Evolutionary conservation across 148 eudicot genomes (phyloP).

Genomic region (Nyssa sinensis): DNA sequence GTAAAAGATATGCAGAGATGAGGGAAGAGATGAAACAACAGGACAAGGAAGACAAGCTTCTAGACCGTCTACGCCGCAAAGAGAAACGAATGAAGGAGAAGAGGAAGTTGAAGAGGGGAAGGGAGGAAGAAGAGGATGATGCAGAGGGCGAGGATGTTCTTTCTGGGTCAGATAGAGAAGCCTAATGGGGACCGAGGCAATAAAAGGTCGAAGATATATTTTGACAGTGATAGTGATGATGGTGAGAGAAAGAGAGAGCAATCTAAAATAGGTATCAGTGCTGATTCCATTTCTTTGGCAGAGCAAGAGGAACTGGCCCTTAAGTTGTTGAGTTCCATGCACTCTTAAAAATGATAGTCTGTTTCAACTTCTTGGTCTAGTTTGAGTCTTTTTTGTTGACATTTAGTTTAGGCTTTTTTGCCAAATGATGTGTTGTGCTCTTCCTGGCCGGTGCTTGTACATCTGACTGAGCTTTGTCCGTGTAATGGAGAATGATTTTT

Average conservation of each 20-base stretch:
- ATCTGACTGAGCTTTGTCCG: no score
- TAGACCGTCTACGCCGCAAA: constrained; percentile 59
- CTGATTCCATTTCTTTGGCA: constrained; percentile 49
- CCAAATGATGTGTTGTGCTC: no score
- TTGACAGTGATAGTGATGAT: constrained; percentile 46
- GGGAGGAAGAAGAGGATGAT: constrained; percentile 45
- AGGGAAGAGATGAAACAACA: constrained; percentile 50
- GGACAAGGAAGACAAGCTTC: constrained; percentile 71
- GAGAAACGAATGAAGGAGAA: constrained; percentile 68
- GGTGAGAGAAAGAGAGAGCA: constrained; percentile 21
- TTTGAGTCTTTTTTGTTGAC: no score
- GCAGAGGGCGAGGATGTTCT: constrained; percentile 37
- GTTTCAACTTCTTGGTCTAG: no score
- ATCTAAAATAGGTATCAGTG: constrained; percentile 14
- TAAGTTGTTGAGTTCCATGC: constrained; percentile 69
- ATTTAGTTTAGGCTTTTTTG: no score
- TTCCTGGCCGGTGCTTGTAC: no score
- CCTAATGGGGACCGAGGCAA: constrained; percentile 15
- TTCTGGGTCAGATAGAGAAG: constrained; percentile 49
- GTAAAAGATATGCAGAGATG: constrained; percentile 45
- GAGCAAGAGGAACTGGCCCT: constrained; percentile 91
- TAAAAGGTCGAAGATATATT: constrained; percentile 56
- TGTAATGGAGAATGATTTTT: no score
- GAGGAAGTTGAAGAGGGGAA: constrained; percentile 56
- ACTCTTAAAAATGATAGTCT: no score